A percentile compares a stretch with the other conserved stretches of the same genome.
These are phyloP conservation scores for Colletotrichum shisoi DNA, from an alignment of 2,329 filamentous ascomycete species.

Conservation along the genomic window DNA sequence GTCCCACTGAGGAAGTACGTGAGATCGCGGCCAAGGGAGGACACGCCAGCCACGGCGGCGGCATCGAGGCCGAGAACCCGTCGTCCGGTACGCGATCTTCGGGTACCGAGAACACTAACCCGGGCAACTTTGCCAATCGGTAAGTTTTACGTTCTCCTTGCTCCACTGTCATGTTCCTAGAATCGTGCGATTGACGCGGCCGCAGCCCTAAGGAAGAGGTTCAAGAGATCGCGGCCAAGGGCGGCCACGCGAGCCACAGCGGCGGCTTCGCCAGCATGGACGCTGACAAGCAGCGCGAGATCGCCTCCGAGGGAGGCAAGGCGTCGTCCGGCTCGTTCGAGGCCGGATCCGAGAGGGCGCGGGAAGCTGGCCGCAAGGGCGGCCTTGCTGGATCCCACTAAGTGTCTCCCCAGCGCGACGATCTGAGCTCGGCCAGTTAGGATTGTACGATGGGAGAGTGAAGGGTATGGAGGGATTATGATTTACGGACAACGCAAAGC, in stretches of 20 bases:
- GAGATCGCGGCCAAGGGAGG: conserved; percentile 55
- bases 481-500: neutral
- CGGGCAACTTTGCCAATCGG: conserved; percentile 42
- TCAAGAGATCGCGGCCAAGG: conserved; percentile 53
- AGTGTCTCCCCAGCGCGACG: fast-evolving
- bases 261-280: conserved; percentile 55
- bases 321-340: conserved; percentile 64
- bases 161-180: too few species aligned
- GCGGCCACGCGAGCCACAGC: conserved; percentile 51
- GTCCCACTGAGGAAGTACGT: neutral
- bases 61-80: conserved; percentile 25
- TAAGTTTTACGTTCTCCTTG: neutral
- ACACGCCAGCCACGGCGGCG: conserved; percentile 49
- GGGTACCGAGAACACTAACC: conserved; percentile 23
- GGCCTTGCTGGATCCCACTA: conserved; percentile 44
- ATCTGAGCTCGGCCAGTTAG: too few species aligned
- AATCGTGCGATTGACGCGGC: neutral
- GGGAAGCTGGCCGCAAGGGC: conserved; percentile 63
- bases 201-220: conserved; percentile 55
- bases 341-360: conserved; percentile 59
- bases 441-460: conserved; percentile 12
- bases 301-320: conserved; percentile 64
- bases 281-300: conserved; percentile 58
- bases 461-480: neutral
- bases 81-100: conserved; percentile 8